Percentiles rank a stretch among this genome's conserved stretches.
phyloP scores from a whole-genome alignment of 768 basidiomycete genomes.

The Tephrocybe rancida region DNA sequence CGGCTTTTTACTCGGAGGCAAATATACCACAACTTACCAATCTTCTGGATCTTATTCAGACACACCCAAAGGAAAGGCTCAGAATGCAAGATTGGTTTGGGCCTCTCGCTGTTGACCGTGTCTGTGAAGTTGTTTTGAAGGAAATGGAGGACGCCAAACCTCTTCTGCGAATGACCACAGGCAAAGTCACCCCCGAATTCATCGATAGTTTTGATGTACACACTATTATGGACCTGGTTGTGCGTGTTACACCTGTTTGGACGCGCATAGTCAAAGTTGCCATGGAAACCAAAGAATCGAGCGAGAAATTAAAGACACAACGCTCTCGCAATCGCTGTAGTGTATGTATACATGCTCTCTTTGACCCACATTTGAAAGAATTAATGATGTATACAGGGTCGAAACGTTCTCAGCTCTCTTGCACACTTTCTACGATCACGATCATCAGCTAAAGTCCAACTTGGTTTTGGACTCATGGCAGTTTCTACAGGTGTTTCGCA shows the following conservation, averaged over 20 bases:
- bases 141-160: slow-evolving; percentile 28
- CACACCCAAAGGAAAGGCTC: background rate
- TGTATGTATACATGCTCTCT: too few species aligned
- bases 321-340: slow-evolving; percentile 6
- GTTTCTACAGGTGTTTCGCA: slow-evolving; percentile 4
- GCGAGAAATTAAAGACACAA: background rate
- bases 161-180: slow-evolving; percentile 17
- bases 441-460: slow-evolving; percentile 2
- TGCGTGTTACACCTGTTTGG: slow-evolving; percentile 18
- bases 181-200: slow-evolving; percentile 20
- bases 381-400: background rate
- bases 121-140: slow-evolving; percentile 15
- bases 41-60: too few species aligned
- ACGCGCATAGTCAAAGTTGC: slow-evolving; percentile 19
- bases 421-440: background rate
- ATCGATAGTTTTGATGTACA: slow-evolving; percentile 22
- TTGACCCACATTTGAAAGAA: too few species aligned
- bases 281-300: slow-evolving; percentile 14
- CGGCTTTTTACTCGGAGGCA: too few species aligned
- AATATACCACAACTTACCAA: too few species aligned
- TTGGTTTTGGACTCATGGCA: slow-evolving; percentile 5
- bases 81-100: slow-evolving; percentile 8
- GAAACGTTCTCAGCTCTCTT: background rate
- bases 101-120: slow-evolving; percentile 17
- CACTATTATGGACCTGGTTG: slow-evolving; percentile 19